Evolutionary conservation across 148 eudicot species (phyloP), one percentile per base, ranked within the genome.

Genomic region (Camellia granthamiana): DNA sequence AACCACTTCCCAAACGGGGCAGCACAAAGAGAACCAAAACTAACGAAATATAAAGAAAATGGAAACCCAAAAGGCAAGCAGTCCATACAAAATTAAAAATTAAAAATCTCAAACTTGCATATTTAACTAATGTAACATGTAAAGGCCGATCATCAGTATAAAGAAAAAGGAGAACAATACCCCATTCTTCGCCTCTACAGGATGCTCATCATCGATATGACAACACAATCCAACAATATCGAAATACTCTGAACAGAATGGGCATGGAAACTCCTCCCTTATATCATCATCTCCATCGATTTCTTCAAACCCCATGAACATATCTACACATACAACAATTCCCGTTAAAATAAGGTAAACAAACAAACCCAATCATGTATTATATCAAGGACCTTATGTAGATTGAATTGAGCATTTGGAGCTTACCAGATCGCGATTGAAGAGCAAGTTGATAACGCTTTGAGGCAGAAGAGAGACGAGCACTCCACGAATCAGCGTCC

Each of bases 181-280:
- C 97, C 97, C 99, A 88, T 95, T 92, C 74, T 83, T 95, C 21
- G 93, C 90, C 86, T 93, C 99, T 69, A 81, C 83, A 71, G 97
- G 97, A 81, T 95, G 99, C 72, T 93, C 97, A 43, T 95, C 97
- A 60, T 93, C 97, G 44, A 95, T 92, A 85, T 95, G 99, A 83
- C 97, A 91, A 83, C 99, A 95, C 60, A 95, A 81, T 7, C 99
- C 99, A 61, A 95, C 89, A 51, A 95, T 95, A 69, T 95, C 99
- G 47, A 86, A 95, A 88, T 85, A 90, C 71, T 92, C 97, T 0
- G 90, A 78, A 83, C 97, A 95, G 83, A 92, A 95, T 0, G 97
- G 97, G 86, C 99, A 95, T 0, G 92, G 91, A 78, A 86, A 92
- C 88, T 93, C 99, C 90, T 93, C 97, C 81, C 90, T 89, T 75